These are phyloP conservation scores for Talaromyces sp. DNA, from an alignment of 2,329 filamentous ascomycete species.

Conservation along the genomic window DNA sequence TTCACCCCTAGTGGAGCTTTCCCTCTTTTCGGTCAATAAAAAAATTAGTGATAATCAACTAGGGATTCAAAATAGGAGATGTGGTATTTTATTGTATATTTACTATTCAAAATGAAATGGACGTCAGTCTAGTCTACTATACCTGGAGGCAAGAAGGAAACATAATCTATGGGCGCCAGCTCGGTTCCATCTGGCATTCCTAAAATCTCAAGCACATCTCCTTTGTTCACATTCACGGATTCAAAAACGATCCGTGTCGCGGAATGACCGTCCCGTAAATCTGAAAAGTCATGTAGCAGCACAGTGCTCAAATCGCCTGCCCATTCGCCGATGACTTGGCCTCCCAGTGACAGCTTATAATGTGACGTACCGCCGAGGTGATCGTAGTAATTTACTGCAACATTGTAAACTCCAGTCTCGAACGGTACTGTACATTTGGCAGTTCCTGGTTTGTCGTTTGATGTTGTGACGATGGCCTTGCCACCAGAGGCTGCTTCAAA, in stretches of 20 bases:
- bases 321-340: slow-evolving; percentile 56
- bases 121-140: slow-evolving; percentile 49
- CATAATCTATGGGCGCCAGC: slow-evolving; percentile 65
- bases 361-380: slow-evolving; percentile 55
- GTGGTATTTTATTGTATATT: too few relatives aligned
- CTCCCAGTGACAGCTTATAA: slow-evolving; percentile 56
- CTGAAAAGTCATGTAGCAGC: slow-evolving; percentile 58
- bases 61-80: too few relatives aligned
- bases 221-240: slow-evolving; percentile 49
- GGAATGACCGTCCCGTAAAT: slow-evolving; percentile 63
- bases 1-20: too few relatives aligned
- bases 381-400: slow-evolving; percentile 67
- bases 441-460: slow-evolving; percentile 52
- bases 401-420: slow-evolving; percentile 56
- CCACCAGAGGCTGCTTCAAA: slow-evolving; percentile 59
- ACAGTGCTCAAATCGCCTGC: slow-evolving; percentile 57
- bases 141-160: slow-evolving; percentile 59
- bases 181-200: slow-evolving; percentile 60
- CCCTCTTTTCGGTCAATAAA: too few relatives aligned
- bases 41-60: too few relatives aligned
- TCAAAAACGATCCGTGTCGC: slow-evolving; percentile 61
- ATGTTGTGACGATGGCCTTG: slow-evolving; percentile 54
- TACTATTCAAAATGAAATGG: not conserved
- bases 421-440: slow-evolving; percentile 49
- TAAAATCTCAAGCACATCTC: slow-evolving; percentile 54